These are phyloP conservation scores for Rhododendron ferrugineum DNA, from an alignment of 148 eudicot species.

Conservation along the genomic window DNA sequence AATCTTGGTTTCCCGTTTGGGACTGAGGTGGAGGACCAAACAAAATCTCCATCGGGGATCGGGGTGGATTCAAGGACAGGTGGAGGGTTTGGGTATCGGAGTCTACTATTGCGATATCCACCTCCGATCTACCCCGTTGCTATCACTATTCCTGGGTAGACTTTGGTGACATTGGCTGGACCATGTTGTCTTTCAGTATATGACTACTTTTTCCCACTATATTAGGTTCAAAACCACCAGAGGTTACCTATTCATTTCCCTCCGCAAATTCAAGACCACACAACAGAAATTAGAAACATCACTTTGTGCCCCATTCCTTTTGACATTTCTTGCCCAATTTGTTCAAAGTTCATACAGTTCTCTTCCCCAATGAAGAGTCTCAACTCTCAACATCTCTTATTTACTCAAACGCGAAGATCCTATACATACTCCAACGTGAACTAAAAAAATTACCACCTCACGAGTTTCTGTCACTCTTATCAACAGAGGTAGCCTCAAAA, in stretches of 20 bases:
- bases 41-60: too few relatives aligned
- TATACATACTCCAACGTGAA: not conserved
- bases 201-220: not conserved
- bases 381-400: not conserved
- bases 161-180: not conserved
- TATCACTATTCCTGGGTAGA: not conserved
- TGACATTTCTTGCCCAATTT: not conserved
- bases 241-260: not conserved
- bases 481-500: not conserved
- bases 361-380: not conserved
- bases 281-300: not conserved
- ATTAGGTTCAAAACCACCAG: not conserved
- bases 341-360: not conserved
- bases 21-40: too few relatives aligned
- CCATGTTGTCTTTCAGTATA: not conserved
- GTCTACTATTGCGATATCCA: too few relatives aligned
- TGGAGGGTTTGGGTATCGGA: too few relatives aligned
- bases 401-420: not conserved
- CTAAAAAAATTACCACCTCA: not conserved
- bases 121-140: too few relatives aligned
- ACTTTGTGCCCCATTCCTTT: not conserved
- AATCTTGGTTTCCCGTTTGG: too few relatives aligned
- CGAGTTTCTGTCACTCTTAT: not conserved
- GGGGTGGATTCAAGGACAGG: too few relatives aligned
- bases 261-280: not conserved